phyloP scores from a whole-genome alignment of 257 asterid genomes.

The Nicotiana noctiflora region DNA sequence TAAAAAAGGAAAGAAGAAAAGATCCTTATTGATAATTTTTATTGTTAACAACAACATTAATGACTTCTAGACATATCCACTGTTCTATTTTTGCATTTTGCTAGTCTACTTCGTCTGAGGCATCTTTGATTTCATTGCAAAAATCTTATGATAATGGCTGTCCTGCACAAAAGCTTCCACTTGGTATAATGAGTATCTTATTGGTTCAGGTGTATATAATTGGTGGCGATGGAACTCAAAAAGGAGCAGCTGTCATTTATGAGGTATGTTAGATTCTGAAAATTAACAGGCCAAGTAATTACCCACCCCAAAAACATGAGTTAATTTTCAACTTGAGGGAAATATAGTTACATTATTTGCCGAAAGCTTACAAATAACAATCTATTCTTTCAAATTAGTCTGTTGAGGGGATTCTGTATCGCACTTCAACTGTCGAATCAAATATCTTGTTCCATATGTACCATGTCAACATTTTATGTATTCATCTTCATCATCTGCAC shows the following conservation, averaged over 20 bases:
- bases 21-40: background rate
- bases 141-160: background rate
- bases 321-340: background rate
- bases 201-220: conserved; percentile 83
- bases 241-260: conserved; percentile 80
- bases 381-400: background rate
- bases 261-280: conserved; percentile 40
- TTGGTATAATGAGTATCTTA: conserved; percentile 28
- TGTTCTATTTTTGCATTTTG: background rate
- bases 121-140: background rate
- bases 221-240: conserved; percentile 97
- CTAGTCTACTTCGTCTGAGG: background rate
- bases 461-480: background rate
- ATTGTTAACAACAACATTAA: background rate
- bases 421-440: background rate
- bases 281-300: background rate
- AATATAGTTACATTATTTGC: background rate
- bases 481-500: background rate
- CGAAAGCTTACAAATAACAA: background rate
- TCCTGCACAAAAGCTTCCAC: conserved; percentile 7
- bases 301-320: background rate
- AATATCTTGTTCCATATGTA: background rate
- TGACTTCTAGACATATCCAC: background rate
- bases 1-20: background rate
- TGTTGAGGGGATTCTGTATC: background rate